Evolutionary conservation across 345 rosid genomes (phyloP).

Genomic region (Brassica incana): DNA sequence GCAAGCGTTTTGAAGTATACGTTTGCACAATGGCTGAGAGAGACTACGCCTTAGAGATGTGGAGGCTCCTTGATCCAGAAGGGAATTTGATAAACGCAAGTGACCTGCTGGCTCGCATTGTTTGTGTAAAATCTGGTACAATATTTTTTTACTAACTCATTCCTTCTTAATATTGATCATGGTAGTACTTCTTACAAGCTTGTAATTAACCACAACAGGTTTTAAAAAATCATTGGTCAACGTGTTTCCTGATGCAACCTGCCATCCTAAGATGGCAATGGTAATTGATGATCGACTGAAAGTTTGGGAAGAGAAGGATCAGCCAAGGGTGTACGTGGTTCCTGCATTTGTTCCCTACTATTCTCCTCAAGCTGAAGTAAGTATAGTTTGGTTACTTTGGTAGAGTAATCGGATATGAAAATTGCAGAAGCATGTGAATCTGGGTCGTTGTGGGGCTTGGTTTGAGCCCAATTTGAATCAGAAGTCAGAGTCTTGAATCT

Average conservation of each 20-base stretch:
- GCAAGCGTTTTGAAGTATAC: constrained; percentile 98
- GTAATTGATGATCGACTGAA: constrained; percentile 96
- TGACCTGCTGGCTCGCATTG: constrained; percentile 78
- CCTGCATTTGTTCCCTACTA: constrained; percentile 98
- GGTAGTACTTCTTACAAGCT: constrained; percentile 23
- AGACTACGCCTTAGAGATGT: constrained; percentile 98
- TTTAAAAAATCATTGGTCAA: constrained; percentile 77
- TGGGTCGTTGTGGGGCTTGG: constrained; percentile 21
- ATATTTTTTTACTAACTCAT: neutral
- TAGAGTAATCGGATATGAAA: constrained; percentile 16
- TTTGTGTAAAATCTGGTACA: constrained; percentile 90
- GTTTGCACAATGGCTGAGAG: constrained; percentile 99
- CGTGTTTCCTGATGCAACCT: constrained; percentile 83
- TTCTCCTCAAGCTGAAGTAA: constrained; percentile 98
- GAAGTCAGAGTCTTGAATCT: constrained; percentile 13
- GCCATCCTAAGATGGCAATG: constrained; percentile 96
- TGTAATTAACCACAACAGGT: constrained; percentile 49
- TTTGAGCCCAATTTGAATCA: constrained; percentile 10
- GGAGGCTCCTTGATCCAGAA: constrained; percentile 99
- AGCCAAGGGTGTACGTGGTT: constrained; percentile 93
- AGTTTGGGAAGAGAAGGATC: constrained; percentile 99
- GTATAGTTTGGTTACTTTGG: constrained; percentile 19
- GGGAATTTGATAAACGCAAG: constrained; percentile 77
- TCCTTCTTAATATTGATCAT: constrained; percentile 21
- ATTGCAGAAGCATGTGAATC: constrained; percentile 18